Evolutionary conservation across 805 yeast species (phyloP).

Genomic region (Blastobotrys attinorum): DNA sequence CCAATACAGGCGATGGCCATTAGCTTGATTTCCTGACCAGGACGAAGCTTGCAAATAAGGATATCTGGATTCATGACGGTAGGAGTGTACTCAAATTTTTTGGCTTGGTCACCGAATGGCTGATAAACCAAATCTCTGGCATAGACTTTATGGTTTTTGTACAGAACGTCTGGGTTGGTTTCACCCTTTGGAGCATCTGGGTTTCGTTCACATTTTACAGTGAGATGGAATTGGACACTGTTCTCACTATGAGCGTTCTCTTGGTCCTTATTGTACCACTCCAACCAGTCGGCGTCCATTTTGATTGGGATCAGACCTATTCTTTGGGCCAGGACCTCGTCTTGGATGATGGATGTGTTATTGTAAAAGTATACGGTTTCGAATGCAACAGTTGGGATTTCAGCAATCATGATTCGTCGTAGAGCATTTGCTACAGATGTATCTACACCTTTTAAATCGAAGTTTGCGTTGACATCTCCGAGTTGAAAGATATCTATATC

Average conservation of each 20-base stretch:
- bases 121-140: slow-evolving; percentile 84
- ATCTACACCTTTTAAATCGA: slow-evolving; percentile 80
- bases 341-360: slow-evolving; percentile 95
- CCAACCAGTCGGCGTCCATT: slow-evolving; percentile 80
- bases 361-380: slow-evolving; percentile 85
- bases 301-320: slow-evolving; percentile 87
- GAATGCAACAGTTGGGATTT: slow-evolving; percentile 93
- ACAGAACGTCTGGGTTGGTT: slow-evolving; percentile 75
- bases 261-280: slow-evolving; percentile 49
- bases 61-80: slow-evolving; percentile 81
- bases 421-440: slow-evolving; percentile 94
- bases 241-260: slow-evolving; percentile 34
- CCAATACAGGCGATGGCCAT: slow-evolving; percentile 89
- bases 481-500: slow-evolving; percentile 57
- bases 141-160: slow-evolving; percentile 78
- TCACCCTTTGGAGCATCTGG: slow-evolving; percentile 72
- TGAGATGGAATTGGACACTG: slow-evolving; percentile 75
- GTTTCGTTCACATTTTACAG: slow-evolving; percentile 76
- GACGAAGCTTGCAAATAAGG: slow-evolving; percentile 83
- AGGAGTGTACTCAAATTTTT: slow-evolving; percentile 46
- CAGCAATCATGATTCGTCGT: slow-evolving; percentile 94
- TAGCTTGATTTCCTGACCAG: slow-evolving; percentile 91
- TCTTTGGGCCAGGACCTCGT: slow-evolving; percentile 93
- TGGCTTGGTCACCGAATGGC: slow-evolving; percentile 84
- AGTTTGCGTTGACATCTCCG: slow-evolving; percentile 58